Evolutionary conservation across 1,284 basidiomycete species (phyloP).

Genomic region (Porogramme epimiltina): DNA sequence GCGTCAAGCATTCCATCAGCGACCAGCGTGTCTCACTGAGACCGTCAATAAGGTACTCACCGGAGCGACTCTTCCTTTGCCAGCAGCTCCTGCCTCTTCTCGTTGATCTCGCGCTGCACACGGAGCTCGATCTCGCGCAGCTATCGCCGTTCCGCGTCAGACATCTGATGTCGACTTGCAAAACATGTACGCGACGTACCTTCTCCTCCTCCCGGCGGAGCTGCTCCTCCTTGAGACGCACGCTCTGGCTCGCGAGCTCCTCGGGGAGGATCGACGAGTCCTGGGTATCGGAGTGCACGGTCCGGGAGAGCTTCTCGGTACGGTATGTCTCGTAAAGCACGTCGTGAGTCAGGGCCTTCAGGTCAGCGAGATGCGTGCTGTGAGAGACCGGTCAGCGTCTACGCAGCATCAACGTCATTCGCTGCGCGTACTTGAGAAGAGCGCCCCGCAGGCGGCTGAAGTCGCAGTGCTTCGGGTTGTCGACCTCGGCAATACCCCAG

Average conservation of each 20-base stretch:
- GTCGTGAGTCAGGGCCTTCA: conserved; percentile 96
- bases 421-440: conserved; percentile 71
- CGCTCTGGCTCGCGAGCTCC: conserved; percentile 95
- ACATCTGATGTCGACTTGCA: background rate
- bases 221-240: conserved; percentile 98
- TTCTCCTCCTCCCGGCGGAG: conserved; percentile 97
- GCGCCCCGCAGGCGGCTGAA: conserved; percentile 92
- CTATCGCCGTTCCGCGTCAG: conserved; percentile 36
- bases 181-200: conserved; percentile 39
- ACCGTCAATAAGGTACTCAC: conserved; percentile 40
- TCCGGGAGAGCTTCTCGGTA: conserved; percentile 96
- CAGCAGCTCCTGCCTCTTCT: conserved; percentile 96
- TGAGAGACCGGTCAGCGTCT: conserved; percentile 3
- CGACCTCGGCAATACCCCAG: conserved; percentile 98
- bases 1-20: conserved; percentile 18
- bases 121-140: conserved; percentile 98
- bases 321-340: conserved; percentile 95
- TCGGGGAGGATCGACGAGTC: conserved; percentile 92
- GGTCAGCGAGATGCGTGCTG: conserved; percentile 92
- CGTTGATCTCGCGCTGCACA: conserved; percentile 97
- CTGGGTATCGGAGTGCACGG: conserved; percentile 85
- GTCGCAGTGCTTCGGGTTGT: conserved; percentile 98
- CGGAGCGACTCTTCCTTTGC: conserved; percentile 92
- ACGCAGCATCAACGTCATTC: background rate
- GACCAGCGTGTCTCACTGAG: background rate